A percentile compares a stretch with the other conserved stretches of the same genome.
Evolutionary conservation across 495 filamentous ascomycete genomes (phyloP).

Genomic region (Tuber calosporum): DNA sequence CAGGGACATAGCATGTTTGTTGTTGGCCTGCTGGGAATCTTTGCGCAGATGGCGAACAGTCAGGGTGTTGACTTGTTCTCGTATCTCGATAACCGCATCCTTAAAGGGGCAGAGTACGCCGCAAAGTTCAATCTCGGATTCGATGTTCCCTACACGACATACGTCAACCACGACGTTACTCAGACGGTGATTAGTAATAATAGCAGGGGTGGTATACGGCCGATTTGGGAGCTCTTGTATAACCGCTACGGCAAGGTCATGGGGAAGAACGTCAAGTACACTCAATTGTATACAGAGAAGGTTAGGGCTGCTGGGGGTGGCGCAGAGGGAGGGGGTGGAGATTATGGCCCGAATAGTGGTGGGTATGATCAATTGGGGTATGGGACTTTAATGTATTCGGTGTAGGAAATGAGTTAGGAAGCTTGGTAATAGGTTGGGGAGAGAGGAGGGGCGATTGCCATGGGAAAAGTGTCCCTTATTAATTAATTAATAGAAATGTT

Average conservation of each 20-base stretch:
- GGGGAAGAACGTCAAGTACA: conserved; percentile 31
- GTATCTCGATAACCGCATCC: conserved; percentile 42
- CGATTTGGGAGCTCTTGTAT: conserved; percentile 46
- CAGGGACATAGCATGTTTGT: conserved; percentile 46
- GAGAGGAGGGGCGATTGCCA: neutral
- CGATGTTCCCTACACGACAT: conserved; percentile 46
- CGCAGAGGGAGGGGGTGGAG: conserved; percentile 43
- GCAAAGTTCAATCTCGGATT: conserved; percentile 47
- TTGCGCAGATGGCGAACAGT: conserved; percentile 46
- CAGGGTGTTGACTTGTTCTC: conserved; percentile 46
- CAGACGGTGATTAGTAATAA: conserved; percentile 41
- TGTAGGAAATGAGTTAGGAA: neutral
- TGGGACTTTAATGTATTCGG: conserved; percentile 43
- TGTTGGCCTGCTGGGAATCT: conserved; percentile 43
- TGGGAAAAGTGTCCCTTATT: neutral
- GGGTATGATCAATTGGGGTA: conserved; percentile 45
- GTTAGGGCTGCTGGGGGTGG: conserved; percentile 38
- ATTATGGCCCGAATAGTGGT: conserved; percentile 43
- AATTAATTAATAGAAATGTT: neutral
- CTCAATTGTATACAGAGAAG: conserved; percentile 41
- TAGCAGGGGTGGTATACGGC: conserved; percentile 42
- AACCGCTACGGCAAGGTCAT: conserved; percentile 44
- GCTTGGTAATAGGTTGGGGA: neutral
- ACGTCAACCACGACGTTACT: conserved; percentile 43
- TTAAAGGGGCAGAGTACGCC: conserved; percentile 45